These are phyloP conservation scores for Saitozyma sp. DNA, from an alignment of 768 basidiomycete species.

Conservation along the genomic window DNA sequence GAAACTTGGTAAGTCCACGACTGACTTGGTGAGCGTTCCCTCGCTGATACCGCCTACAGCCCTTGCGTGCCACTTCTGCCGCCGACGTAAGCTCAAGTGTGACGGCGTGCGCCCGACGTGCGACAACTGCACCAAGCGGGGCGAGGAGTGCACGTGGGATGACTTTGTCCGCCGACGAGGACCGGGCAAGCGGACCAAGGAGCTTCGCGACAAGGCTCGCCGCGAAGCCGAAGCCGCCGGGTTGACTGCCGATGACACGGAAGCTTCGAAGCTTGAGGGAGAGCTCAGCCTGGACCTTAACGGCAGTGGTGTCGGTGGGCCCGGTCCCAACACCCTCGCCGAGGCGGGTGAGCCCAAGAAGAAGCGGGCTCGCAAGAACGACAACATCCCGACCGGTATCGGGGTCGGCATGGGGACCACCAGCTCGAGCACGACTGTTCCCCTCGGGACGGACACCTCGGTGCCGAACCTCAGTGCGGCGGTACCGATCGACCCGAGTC, in stretches of 20 bases:
- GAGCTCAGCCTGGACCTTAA: background rate
- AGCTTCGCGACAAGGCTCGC: conserved; percentile 33
- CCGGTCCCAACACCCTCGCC: background rate
- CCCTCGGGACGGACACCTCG: background rate
- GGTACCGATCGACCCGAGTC: background rate
- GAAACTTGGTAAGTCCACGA: background rate
- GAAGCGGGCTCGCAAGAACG: background rate
- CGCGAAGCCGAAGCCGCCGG: conserved; percentile 37
- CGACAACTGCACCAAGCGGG: conserved; percentile 48
- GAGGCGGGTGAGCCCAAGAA: background rate
- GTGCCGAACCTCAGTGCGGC: background rate
- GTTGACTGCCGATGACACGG: conserved; percentile 1
- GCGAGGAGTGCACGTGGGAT: conserved; percentile 50
- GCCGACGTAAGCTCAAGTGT: conserved; percentile 53
- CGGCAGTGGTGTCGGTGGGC: background rate
- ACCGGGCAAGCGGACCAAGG: conserved; percentile 53
- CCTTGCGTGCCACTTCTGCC: conserved; percentile 54
- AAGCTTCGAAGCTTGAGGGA: background rate
- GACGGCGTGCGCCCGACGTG: conserved; percentile 50
- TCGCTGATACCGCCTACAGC: conserved; percentile 6
- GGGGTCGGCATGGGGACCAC: background rate
- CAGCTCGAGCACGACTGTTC: background rate
- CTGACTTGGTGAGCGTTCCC: background rate
- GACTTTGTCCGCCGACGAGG: conserved; percentile 51
- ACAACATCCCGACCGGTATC: background rate